Percentiles rank a stretch among this genome's conserved stretches.
Evolutionary conservation across 495 filamentous ascomycete genomes (phyloP).

Genomic region (Penicillium taxi): DNA sequence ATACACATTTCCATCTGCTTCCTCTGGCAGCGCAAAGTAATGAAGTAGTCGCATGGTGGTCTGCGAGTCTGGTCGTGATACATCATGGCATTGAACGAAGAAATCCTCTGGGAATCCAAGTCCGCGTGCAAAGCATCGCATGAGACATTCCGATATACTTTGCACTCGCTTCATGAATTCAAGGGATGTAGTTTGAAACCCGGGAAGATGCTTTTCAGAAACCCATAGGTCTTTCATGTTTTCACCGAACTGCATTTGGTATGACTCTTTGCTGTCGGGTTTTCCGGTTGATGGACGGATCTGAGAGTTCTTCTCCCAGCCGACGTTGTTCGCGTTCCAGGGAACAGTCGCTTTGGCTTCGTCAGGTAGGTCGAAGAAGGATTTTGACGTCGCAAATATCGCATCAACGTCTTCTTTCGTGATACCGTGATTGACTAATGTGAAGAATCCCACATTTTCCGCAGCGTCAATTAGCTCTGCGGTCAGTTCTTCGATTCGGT

Average conservation of each 20-base stretch:
- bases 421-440: conserved; percentile 49
- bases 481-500: conserved; percentile 48
- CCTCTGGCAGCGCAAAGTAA: conserved; percentile 43
- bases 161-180: conserved; percentile 50
- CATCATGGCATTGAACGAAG: conserved; percentile 49
- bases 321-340: conserved; percentile 47
- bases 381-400: conserved; percentile 44
- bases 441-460: conserved; percentile 58
- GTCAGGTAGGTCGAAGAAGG: conserved; percentile 51
- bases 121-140: conserved; percentile 52
- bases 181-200: conserved; percentile 36
- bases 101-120: conserved; percentile 49
- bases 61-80: conserved; percentile 41
- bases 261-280: conserved; percentile 55
- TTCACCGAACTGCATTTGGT: conserved; percentile 53
- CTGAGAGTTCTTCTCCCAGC: conserved; percentile 59
- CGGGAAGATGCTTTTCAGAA: conserved; percentile 37
- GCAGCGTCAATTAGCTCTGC: conserved; percentile 47
- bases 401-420: conserved; percentile 38
- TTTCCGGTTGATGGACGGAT: conserved; percentile 53
- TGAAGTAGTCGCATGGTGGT: conserved; percentile 52
- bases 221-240: conserved; percentile 48
- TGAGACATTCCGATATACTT: conserved; percentile 46
- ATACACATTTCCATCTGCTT: conserved; percentile 38
- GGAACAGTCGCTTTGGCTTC: conserved; percentile 45